A percentile compares a stretch with the other conserved stretches of the same genome.
Conservation (phyloP, 202 grass and related monocot species). For the Hordeum pubiflorum region DNA sequence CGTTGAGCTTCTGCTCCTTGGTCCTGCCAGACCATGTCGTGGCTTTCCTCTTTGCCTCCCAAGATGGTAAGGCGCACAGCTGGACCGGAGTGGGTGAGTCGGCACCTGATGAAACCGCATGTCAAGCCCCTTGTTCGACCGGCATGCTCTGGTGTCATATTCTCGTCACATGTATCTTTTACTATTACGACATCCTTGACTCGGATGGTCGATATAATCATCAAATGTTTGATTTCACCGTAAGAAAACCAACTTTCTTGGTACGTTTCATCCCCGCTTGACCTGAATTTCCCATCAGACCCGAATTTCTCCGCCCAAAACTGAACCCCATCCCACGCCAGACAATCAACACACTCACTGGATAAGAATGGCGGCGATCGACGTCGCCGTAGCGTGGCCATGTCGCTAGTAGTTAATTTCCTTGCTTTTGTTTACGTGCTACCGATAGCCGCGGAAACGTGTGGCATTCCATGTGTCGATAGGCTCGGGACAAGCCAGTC, state of each 20-base stretch:
- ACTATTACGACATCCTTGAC: neutral
- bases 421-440: neutral
- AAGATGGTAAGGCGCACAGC: too few relatives aligned
- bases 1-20: too few relatives aligned
- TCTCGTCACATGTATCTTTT: neutral
- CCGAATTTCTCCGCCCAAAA: neutral
- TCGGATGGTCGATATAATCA: neutral
- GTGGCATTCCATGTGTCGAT: neutral
- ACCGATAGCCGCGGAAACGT: neutral
- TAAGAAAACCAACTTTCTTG: neutral
- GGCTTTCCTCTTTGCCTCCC: too few relatives aligned
- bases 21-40: too few relatives aligned
- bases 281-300: neutral
- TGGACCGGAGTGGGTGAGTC: too few relatives aligned
- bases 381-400: neutral
- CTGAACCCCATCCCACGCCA: neutral
- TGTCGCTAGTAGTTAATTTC: neutral
- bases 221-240: neutral
- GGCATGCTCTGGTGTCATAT: too few relatives aligned
- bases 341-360: neutral
- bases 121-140: too few relatives aligned
- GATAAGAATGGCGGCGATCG: neutral
- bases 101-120: too few relatives aligned
- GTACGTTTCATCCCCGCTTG: neutral
- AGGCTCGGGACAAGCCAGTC: neutral